phyloP scores from a whole-genome alignment of 495 filamentous ascomycete species.

The Penicillium dipodomyicola region DNA sequence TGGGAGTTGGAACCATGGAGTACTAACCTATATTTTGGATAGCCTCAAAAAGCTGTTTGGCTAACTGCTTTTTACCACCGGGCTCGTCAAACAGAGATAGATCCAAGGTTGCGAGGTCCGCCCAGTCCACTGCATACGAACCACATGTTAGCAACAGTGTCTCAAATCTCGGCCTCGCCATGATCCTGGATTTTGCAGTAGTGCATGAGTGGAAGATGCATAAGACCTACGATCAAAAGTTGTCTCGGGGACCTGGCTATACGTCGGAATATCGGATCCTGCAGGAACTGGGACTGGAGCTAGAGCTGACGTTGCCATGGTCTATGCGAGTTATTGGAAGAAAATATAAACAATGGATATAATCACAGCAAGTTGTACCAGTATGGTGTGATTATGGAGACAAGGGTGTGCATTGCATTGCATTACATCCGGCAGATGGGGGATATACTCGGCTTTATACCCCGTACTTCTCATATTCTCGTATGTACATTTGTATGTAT shows the following conservation, averaged over 20 bases:
- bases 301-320: constrained; percentile 5
- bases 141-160: neutral
- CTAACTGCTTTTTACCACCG: constrained; percentile 51
- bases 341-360: neutral
- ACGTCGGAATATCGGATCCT: constrained; percentile 27
- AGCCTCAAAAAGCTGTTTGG: constrained; percentile 49
- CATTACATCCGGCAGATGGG: neutral
- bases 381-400: neutral
- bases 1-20: neutral
- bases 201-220: too few species aligned
- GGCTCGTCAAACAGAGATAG: constrained; percentile 46
- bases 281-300: constrained; percentile 16
- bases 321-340: neutral
- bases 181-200: neutral
- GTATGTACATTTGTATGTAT: too few species aligned
- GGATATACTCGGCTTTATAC: neutral
- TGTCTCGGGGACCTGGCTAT: constrained; percentile 38
- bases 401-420: neutral
- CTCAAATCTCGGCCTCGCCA: neutral
- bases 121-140: constrained; percentile 39
- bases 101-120: constrained; percentile 53
- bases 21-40: constrained; percentile 16
- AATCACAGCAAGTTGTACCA: neutral
- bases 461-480: neutral
- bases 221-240: constrained; percentile 33